Evolutionary conservation across 805 yeast genomes (phyloP).

Genomic region (Wickerhamiella siamensis): DNA sequence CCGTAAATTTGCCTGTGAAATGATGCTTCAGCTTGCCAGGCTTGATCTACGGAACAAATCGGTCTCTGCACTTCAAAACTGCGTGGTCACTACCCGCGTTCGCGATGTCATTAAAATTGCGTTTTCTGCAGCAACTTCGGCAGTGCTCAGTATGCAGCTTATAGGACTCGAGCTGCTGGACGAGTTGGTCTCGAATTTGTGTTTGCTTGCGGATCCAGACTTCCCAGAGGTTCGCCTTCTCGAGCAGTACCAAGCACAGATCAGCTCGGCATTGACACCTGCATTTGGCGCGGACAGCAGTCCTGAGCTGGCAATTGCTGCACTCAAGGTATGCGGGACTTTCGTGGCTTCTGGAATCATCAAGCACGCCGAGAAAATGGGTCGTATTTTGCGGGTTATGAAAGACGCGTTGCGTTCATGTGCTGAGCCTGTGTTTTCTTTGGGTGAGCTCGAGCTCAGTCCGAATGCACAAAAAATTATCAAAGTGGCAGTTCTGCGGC

Average conservation of each 20-base stretch:
- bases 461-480: conserved; percentile 26
- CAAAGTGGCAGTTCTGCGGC: conserved; percentile 26
- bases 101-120: conserved; percentile 62
- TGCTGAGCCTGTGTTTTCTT: conserved; percentile 18
- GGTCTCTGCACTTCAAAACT: conserved; percentile 12
- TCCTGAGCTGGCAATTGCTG: conserved; percentile 58
- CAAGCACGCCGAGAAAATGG: conserved; percentile 32
- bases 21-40: conserved; percentile 22
- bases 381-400: conserved; percentile 48
- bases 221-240: conserved; percentile 56
- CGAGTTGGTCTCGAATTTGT: conserved; percentile 44
- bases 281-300: conserved; percentile 65
- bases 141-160: conserved; percentile 43
- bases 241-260: conserved; percentile 91
- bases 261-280: conserved; percentile 77
- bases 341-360: conserved; percentile 52
- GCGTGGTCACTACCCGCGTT: conserved; percentile 19
- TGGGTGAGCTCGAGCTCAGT: conserved; percentile 27
- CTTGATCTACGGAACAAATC: conserved; percentile 14
- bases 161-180: conserved; percentile 56
- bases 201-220: conserved; percentile 53
- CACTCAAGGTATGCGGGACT: conserved; percentile 63
- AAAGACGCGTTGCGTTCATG: conserved; percentile 50
- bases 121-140: conserved; percentile 67
- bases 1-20: conserved; percentile 26